Conservation (phyloP, 2,329 filamentous ascomycete genomes). For the Cryphonectria parasitica region DNA sequence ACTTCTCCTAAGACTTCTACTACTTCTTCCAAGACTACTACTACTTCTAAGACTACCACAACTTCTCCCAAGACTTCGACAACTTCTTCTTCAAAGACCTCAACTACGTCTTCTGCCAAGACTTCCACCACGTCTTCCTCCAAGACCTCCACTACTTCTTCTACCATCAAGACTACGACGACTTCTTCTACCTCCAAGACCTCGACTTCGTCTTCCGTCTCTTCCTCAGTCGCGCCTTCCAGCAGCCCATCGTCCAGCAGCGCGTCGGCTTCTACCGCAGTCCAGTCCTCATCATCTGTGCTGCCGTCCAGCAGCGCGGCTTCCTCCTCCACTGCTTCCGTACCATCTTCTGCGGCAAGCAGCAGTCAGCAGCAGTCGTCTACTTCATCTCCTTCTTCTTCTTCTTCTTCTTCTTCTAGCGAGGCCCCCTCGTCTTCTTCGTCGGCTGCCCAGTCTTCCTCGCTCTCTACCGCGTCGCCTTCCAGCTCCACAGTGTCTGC, state of each 20-base stretch:
- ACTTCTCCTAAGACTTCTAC: background rate
- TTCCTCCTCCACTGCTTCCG: background rate
- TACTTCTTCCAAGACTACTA: background rate
- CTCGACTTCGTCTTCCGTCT: no score
- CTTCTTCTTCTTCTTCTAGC: background rate
- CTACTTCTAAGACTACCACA: background rate
- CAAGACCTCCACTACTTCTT: background rate
- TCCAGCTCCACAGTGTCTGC: background rate
- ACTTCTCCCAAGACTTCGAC: background rate
- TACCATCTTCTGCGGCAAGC: background rate
- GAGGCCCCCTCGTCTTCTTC: background rate
- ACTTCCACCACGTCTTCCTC: background rate
- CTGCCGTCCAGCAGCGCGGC: background rate
- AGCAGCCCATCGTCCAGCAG: conserved; percentile 1
- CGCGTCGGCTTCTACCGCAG: background rate
- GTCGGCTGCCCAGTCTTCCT: background rate
- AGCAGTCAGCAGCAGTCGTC: conserved; percentile 3
- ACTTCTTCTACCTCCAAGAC: background rate
- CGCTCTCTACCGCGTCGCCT: background rate
- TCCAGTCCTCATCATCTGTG: background rate
- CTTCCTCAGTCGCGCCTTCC: background rate
- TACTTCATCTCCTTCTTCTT: background rate
- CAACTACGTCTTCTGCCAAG: background rate
- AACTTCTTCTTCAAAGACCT: background rate
- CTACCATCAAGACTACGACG: background rate